Base-by-base conservation (phyloP, 768 basidiomycete species). In the Fistulinella prunicolor region DNA sequence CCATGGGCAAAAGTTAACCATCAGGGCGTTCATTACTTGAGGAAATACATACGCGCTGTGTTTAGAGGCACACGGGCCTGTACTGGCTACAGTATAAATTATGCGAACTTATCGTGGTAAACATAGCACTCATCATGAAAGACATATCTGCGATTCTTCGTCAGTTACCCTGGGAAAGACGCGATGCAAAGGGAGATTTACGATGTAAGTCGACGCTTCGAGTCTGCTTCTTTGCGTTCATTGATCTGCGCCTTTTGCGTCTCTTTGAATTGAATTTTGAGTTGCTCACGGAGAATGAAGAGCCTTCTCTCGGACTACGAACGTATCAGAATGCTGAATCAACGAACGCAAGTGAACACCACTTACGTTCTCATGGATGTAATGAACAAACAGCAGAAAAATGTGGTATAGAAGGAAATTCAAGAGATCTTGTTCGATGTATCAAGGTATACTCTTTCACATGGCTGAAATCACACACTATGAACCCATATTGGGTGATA, bases 21-120 rank as follows among this genome's bases (percentile, higher is more conserved):
- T n/a, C 16, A 19, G 32, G 8, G 6, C 23, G 13, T 9, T n/a
- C n/a, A 32, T n/a, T 34, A 39, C 32, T 13, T 21, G 32, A 21
- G n/a, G n/a, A 38, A 28, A 23, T 35, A 62, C 63, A 36, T 50
- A 66, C 85, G 71, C 10, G 87, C 87, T 36, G 86, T 89, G 59
- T 89, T 89, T 44, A 89, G 69, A 22, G 87, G 87, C 47, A 89
- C 88, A 51, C 87, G 82, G 67, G 89, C 87, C 75, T 88, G 82
- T 75, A 49, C 49, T 64, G 52, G 51, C 19, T 28, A 42, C 46
- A 42, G 51, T 28, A 37, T 59, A 44, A 60, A 44, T 45, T 47
- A 49, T 14, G 42, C 32, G 50, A 50, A 42, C 44, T 49, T 32
- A 22, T 16, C 32, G n/a, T 2, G 43, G 26, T 14, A 55, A 38